Base-by-base conservation (phyloP, 495 filamentous ascomycete species). In the Gamarada debralockiae region DNA sequence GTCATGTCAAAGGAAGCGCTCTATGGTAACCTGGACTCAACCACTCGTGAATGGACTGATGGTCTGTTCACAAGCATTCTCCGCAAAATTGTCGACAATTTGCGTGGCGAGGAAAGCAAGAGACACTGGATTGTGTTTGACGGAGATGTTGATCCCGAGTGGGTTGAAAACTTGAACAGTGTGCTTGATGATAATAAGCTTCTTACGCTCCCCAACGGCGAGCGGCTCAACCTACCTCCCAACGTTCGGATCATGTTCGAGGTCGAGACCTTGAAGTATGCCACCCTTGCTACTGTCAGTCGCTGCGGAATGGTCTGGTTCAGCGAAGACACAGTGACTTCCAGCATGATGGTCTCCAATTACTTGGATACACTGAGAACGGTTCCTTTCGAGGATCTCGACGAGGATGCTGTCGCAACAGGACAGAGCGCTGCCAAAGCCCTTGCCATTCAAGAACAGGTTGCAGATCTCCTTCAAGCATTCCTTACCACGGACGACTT, bases 301-400 rank as follows among this genome's bases (percentile, higher is more conserved):
- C 90, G 93, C 71, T 99, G 93, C 70, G 93, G 93, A 76, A 99
- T 99, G 93, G 93, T 99, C 7, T 99, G 93, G 93, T 97, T 97
- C 71, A 97, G 92, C 64, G 92, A 95, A 56, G 95, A 99, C 62
- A 97, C 90, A 15, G 91, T 99, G 36, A 92, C 89, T 17, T 79
- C 89, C 6, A 79, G 77, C 57, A 96, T 99, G 90, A 90, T 97
- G 82, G 82, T 97, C 31, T 71, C 80, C 53, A 90, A 96, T 65
- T 96, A 97, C 63, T 81, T 99, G 25, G 83, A 92, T 56, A 83
- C 82, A 36, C 79, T 99, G 12, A 79, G 85, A 55, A 85, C 81
- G 3, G 82, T 87, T 49, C 79, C 87, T 0, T 95, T 97, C 61
- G 92, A 97, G 60, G 93, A 97, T 56, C 73, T 97, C 20, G 95